Base-by-base conservation (phyloP, 2,329 filamentous ascomycete genomes). In the Xylaria sp. region DNA sequence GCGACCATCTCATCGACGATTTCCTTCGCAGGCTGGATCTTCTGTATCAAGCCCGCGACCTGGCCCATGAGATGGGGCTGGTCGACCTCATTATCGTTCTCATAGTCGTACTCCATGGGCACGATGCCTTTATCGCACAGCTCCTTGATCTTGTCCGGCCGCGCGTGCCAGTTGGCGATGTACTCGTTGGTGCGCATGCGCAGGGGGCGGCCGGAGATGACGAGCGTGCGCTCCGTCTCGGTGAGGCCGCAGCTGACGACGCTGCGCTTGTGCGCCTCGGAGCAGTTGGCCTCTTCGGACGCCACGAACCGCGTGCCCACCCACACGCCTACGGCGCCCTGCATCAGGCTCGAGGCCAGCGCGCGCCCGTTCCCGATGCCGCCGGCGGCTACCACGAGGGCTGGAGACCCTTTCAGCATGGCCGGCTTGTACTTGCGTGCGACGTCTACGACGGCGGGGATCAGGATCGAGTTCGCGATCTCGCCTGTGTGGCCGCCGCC, bases 251-350 rank as follows among this genome's bases (percentile, higher is more conserved):
- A 95, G n/a, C 82, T 83, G 1, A 97, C 91, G 0, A 98, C 94
- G 34, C 90, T 91, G 73, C 91, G 84, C 83, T 98, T 98, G 81
- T 98, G 94, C 82, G 90, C 83, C 74, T 91, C 86, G 78, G 90
- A 92, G 76, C 93, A 94, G 17, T 90, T 91, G 0, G 94, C 94
- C 82, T 98, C 95, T 39, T 84, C 85, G 8, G 88, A 89, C 1
- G 95, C 94, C 17, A 98, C 93, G 80, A 98, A 98, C 21, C 95
- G 85, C 68, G 95, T 98, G 32, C 95, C 95, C 0, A 98, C 94
- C 95, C 95, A 98, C 1, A 97, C 95, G 11, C 93, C 95, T 3
- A 87, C 85, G 1, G 94, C 95, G 17, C 95, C 95, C 77, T 96
- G 92, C 89, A 97, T 95, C 79, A 98, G 82, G 69, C 89, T 90